Base-by-base conservation (phyloP, 148 eudicot species). In the Arbutus unedo region DNA sequence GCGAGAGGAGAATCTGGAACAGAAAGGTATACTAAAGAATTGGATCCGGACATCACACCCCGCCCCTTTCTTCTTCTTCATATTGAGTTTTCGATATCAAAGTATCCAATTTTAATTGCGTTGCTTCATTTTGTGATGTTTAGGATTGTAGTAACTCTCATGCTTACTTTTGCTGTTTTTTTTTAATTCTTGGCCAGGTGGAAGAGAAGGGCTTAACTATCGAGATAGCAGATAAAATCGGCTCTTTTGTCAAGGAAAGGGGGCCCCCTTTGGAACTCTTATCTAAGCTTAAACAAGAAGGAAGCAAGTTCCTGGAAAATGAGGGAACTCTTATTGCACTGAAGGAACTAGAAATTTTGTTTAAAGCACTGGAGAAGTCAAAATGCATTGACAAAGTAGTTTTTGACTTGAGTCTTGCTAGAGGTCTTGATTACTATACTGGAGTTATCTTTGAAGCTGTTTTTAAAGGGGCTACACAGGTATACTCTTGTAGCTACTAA, bases 351-450 rank as follows among this genome's bases (percentile, higher is more conserved):
- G 95, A 94, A 85, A 91, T 92, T 76, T 83, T 97, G 79, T 97
- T 97, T 84, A 91, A 89, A 86, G 91, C 93, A 44, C 84, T 93
- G 81, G 93, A 92, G 68, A 91, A 83, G 82, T 82, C 96, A 31
- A 89, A 90, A 70, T 92, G 96, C 67, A 74, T 93, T n/a, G 90
- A 87, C 86, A 97, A 85, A 87, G 90, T 97, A 70, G 92, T 94
- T 81, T 92, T 97, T 79, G 99, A 97, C 89, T 81, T 97, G 85
- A 94, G 99, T 85, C 96, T 97, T 85, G 99, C 98, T 74, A 91
- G 99, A 87, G 99, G 99, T 77, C 97, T 97, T 83, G 99, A 97
- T 78, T 97, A 97, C 84, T 97, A 97, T 81, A 97, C 98, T 55
- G 99, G 99, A 68, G 96, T 97, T 87, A 90, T 97, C 86, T 97